These are phyloP conservation scores for Trichoderma hamatum DNA, from an alignment of 2,329 filamentous ascomycete genomes.

Conservation along the genomic window DNA sequence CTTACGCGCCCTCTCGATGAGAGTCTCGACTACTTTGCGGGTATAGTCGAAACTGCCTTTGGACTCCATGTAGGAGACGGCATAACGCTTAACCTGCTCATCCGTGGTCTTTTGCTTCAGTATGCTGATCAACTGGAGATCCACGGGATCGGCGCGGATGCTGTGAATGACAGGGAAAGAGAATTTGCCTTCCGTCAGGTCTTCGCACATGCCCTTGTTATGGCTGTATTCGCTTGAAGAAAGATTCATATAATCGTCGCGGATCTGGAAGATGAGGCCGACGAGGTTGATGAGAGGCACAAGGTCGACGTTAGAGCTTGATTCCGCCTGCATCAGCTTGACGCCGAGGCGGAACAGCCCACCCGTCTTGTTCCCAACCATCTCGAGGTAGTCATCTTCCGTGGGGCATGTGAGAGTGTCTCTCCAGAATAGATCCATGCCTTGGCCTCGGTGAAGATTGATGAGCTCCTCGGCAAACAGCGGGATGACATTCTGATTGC, in stretches of 20 bases:
- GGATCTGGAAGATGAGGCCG: constrained; percentile 86
- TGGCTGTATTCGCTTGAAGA: constrained; percentile 72
- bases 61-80: constrained; percentile 85
- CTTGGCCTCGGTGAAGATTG: constrained; percentile 83
- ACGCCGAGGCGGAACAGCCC: constrained; percentile 83
- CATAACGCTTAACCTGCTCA: constrained; percentile 87
- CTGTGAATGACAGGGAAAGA: constrained; percentile 94
- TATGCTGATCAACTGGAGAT: constrained; percentile 86
- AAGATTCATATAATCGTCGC: constrained; percentile 93
- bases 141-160: constrained; percentile 74
- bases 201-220: constrained; percentile 94
- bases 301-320: constrained; percentile 62
- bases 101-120: constrained; percentile 86
- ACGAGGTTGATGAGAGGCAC: constrained; percentile 83
- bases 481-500: constrained; percentile 66
- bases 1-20: constrained; percentile 65
- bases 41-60: constrained; percentile 92
- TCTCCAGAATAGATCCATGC: constrained; percentile 90
- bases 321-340: constrained; percentile 85
- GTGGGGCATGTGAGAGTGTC: constrained; percentile 81
- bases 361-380: constrained; percentile 90
- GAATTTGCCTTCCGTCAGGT: constrained; percentile 96
- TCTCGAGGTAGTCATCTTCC: constrained; percentile 90
- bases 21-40: constrained; percentile 63
- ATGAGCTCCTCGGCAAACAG: constrained; percentile 82